Conservation (phyloP, 2,329 filamentous ascomycete genomes). For the Aspergillus felis region DNA sequence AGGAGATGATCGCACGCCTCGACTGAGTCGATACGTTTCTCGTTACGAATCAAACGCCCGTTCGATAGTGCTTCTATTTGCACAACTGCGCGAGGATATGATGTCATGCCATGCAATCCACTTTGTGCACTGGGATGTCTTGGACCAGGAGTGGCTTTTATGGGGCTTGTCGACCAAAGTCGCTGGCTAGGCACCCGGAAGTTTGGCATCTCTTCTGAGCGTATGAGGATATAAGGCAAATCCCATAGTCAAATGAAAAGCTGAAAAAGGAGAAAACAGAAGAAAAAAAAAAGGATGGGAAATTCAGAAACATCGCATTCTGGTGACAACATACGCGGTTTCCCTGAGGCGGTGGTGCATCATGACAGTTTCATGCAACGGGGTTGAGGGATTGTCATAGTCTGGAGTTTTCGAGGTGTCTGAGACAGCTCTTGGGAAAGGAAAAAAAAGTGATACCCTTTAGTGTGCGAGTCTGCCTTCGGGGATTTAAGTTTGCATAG, state of each 20-base stretch:
- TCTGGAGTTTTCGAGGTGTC: conserved; percentile 39
- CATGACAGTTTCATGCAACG: conserved; percentile 28
- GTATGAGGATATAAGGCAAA: conserved; percentile 7
- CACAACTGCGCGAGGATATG: conserved; percentile 28
- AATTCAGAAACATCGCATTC: conserved; percentile 13
- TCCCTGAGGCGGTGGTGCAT: conserved; percentile 22
- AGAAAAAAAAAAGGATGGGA: conserved; percentile 11
- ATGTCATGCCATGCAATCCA: conserved; percentile 24
- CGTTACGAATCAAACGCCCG: conserved; percentile 37
- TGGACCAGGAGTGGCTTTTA: conserved; percentile 26
- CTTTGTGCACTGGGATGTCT: conserved; percentile 31
- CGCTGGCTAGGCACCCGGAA: conserved; percentile 22
- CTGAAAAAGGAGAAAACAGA: conserved; percentile 7
- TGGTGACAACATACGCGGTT: conserved; percentile 26
- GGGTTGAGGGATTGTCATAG: conserved; percentile 27
- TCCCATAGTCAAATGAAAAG: conserved; percentile 6
- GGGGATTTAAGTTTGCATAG: conserved; percentile 35
- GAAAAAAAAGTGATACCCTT: conserved; percentile 44
- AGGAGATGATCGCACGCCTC: conserved; percentile 96
- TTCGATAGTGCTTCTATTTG: conserved; percentile 33
- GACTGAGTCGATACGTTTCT: conserved; percentile 62
- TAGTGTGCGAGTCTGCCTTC: conserved; percentile 38
- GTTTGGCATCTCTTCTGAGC: conserved; percentile 21
- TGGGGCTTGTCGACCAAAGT: conserved; percentile 26
- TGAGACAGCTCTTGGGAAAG: conserved; percentile 37